These are phyloP conservation scores for Paulownia fortunei DNA, from an alignment of 257 asterid genomes.

Conservation along the genomic window DNA sequence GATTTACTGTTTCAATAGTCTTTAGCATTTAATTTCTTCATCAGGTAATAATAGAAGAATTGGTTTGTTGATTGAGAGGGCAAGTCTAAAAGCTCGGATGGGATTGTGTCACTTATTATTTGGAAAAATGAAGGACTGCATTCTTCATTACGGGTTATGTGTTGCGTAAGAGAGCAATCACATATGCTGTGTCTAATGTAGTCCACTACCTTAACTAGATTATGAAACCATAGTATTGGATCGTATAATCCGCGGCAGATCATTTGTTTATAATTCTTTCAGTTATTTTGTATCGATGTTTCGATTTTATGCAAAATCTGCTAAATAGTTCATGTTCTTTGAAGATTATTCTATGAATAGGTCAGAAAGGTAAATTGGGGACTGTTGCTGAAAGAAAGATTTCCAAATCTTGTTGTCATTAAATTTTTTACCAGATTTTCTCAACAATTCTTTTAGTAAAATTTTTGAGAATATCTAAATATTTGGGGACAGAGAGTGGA, in stretches of 20 bases:
- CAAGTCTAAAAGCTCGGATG: neutral
- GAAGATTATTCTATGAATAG: neutral
- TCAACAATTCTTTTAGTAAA: neutral
- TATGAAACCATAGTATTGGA: neutral
- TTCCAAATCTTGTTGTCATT: neutral
- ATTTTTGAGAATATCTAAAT: neutral
- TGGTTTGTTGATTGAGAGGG: neutral
- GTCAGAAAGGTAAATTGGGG: neutral
- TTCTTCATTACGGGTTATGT: neutral
- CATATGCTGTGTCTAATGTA: neutral
- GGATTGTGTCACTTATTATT: neutral
- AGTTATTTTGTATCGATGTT: neutral
- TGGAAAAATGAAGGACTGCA: neutral
- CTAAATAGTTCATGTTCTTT: neutral
- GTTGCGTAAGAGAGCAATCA: neutral
- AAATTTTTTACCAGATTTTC: neutral
- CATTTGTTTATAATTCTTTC: neutral
- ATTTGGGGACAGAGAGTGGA: neutral
- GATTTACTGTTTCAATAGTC: neutral
- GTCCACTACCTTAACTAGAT: neutral
- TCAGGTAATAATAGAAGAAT: neutral
- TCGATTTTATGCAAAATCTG: neutral
- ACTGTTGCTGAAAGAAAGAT: neutral
- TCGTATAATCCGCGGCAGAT: neutral
- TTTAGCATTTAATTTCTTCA: neutral